These are phyloP conservation scores for Silene latifolia DNA, from an alignment of 148 eudicot genomes.

Conservation along the genomic window DNA sequence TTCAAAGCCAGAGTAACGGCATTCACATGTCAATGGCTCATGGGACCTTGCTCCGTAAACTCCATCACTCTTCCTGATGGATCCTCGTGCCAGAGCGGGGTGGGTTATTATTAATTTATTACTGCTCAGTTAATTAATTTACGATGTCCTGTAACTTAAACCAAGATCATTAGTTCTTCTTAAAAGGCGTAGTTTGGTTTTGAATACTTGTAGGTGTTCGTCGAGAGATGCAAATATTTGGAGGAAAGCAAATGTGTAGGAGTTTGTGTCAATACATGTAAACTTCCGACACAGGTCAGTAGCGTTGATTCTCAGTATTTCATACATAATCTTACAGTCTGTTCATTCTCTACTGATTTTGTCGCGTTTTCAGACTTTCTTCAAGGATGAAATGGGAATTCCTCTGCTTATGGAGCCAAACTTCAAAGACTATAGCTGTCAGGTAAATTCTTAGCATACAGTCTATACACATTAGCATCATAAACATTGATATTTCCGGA, in stretches of 20 bases:
- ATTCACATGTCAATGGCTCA: constrained; percentile 89
- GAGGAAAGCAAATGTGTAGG: constrained; percentile 98
- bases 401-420: constrained; percentile 93
- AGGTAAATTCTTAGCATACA: constrained; percentile 40
- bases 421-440: constrained; percentile 90
- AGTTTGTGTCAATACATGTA: constrained; percentile 87
- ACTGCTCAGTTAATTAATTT: not conserved
- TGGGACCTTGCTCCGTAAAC: constrained; percentile 88
- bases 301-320: no score
- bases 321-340: not conserved
- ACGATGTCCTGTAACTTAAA: not conserved
- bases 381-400: constrained; percentile 85
- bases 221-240: constrained; percentile 93
- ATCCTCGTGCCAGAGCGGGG: constrained; percentile 70
- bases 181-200: no score
- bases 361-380: constrained; percentile 49
- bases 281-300: constrained; percentile 93
- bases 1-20: constrained; percentile 84
- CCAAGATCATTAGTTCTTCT: not conserved
- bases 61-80: constrained; percentile 73
- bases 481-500: not conserved
- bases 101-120: constrained; percentile 26
- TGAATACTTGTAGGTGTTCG: constrained; percentile 68
- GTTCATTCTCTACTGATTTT: no score
- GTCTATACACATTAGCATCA: not conserved